These are phyloP conservation scores for Cardiospermum halicacabum DNA, from an alignment of 345 rosid species.

Conservation along the genomic window DNA sequence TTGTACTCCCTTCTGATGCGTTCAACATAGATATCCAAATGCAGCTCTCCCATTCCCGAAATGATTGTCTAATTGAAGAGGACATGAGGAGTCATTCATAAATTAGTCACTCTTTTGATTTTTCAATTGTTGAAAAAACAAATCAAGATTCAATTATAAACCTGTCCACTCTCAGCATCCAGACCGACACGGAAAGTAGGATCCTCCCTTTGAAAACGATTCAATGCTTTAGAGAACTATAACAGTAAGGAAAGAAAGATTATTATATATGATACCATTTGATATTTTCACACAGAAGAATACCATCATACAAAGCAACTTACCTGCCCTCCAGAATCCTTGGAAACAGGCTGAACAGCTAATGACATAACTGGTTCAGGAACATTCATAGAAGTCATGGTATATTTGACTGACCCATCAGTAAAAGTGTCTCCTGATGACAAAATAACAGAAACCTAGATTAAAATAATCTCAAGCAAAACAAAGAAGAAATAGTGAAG, in stretches of 20 bases:
- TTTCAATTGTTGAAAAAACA: background rate
- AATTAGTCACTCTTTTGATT: background rate
- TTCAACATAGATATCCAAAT: constrained; percentile 92
- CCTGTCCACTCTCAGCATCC: constrained; percentile 99
- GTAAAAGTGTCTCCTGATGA: constrained; percentile 89
- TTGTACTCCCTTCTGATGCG: constrained; percentile 93
- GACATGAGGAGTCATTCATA: constrained; percentile 2
- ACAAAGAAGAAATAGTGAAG: constrained; percentile 1
- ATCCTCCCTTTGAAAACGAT: constrained; percentile 92
- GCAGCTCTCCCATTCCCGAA: constrained; percentile 99
- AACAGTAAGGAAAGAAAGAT: constrained; percentile 9
- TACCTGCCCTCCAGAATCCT: constrained; percentile 97
- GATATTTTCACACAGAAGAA: background rate
- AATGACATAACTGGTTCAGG: constrained; percentile 99
- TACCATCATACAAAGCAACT: constrained; percentile 20
- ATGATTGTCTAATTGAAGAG: constrained; percentile 72
- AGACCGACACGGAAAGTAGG: constrained; percentile 98
- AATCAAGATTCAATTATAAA: constrained; percentile 19
- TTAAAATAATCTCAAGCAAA: background rate
- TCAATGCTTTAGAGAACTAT: constrained; percentile 96
- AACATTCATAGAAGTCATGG: constrained; percentile 99
- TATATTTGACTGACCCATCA: constrained; percentile 84
- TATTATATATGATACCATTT: constrained; percentile 7
- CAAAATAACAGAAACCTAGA: background rate
- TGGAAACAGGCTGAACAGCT: constrained; percentile 95